Evolutionary conservation across 768 basidiomycete genomes (phyloP).

Genomic region (Pisolithus albus): DNA sequence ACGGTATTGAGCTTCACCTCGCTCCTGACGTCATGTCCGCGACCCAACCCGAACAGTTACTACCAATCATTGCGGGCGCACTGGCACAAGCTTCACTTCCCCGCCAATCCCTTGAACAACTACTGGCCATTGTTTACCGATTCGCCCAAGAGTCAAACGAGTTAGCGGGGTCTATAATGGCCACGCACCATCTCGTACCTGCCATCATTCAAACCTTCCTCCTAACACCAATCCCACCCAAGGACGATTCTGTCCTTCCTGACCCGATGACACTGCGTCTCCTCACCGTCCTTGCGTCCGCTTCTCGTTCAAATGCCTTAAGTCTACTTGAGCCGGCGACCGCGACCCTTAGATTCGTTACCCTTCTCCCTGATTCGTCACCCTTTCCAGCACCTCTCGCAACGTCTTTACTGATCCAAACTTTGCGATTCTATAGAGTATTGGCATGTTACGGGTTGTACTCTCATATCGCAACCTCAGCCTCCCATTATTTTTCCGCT

Average conservation of each 20-base stretch:
- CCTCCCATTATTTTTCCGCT: slow-evolving; percentile 33
- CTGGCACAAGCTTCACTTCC: slow-evolving; percentile 38
- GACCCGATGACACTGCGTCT: slow-evolving; percentile 50
- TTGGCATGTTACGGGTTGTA: slow-evolving; percentile 79
- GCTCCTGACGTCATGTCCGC: slow-evolving; percentile 8
- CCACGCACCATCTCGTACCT: slow-evolving; percentile 46
- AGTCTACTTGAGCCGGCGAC: slow-evolving; percentile 52
- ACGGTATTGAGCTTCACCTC: slow-evolving; percentile 39
- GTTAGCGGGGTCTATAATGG: slow-evolving; percentile 45
- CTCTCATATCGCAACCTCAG: slow-evolving; percentile 44
- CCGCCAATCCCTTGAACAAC: slow-evolving; percentile 43
- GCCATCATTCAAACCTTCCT: slow-evolving; percentile 52
- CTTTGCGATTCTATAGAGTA: slow-evolving; percentile 54
- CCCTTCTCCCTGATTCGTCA: slow-evolving; percentile 43
- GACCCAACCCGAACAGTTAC: slow-evolving; percentile 26
- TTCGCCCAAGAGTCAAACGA: slow-evolving; percentile 53
- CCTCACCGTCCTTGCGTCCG: slow-evolving; percentile 47
- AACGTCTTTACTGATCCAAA: slow-evolving; percentile 44
- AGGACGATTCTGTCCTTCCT: slow-evolving; percentile 25
- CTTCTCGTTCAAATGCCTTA: slow-evolving; percentile 64
- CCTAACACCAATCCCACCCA: slow-evolving; percentile 42
- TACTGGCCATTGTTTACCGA: slow-evolving; percentile 54
- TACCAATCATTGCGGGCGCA: slow-evolving; percentile 44
- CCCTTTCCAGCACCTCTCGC: slow-evolving; percentile 33
- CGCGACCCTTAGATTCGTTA: slow-evolving; percentile 65